phyloP scores from a whole-genome alignment of 1,284 basidiomycete species.

The Ceratobasidium sp. region DNA sequence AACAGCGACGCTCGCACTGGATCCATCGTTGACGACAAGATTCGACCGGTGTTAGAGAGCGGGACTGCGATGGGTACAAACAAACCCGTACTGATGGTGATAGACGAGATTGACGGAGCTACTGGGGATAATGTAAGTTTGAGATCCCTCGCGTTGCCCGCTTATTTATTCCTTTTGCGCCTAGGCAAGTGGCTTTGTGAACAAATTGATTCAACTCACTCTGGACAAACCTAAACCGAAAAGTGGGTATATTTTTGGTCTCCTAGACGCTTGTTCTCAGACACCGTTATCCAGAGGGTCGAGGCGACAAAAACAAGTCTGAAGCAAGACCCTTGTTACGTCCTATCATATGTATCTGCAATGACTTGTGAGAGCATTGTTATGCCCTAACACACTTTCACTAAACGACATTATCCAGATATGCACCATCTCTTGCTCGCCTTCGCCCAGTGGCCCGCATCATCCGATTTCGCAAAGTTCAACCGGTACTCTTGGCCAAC shows the following conservation, averaged over 20 bases:
- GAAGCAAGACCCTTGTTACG: conserved; percentile 76
- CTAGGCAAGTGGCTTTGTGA: conserved; percentile 77
- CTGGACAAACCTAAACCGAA: conserved; percentile 76
- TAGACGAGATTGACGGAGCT: conserved; percentile 98
- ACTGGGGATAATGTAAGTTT: conserved; percentile 79
- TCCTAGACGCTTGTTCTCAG: background rate
- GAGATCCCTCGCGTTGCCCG: background rate
- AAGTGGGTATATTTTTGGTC: conserved; percentile 52
- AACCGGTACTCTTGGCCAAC: conserved; percentile 83
- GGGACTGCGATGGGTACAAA: conserved; percentile 72
- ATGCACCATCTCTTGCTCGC: conserved; percentile 77
- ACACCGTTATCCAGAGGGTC: conserved; percentile 47
- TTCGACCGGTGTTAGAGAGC: conserved; percentile 86
- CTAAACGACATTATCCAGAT: conserved; percentile 48
- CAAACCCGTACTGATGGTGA: conserved; percentile 88
- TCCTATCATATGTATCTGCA: conserved; percentile 99
- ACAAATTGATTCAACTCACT: conserved; percentile 82
- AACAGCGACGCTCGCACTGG: conserved; percentile 88
- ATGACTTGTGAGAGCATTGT: conserved; percentile 77
- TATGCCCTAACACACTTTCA: background rate
- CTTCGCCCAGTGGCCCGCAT: conserved; percentile 85
- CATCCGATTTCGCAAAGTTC: conserved; percentile 84
- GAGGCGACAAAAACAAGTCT: conserved; percentile 55
- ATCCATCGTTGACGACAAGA: conserved; percentile 82
- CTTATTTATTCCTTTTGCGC: background rate